Conservation (phyloP, 1,139 yeast species). For the Pichia sp. region DNA sequence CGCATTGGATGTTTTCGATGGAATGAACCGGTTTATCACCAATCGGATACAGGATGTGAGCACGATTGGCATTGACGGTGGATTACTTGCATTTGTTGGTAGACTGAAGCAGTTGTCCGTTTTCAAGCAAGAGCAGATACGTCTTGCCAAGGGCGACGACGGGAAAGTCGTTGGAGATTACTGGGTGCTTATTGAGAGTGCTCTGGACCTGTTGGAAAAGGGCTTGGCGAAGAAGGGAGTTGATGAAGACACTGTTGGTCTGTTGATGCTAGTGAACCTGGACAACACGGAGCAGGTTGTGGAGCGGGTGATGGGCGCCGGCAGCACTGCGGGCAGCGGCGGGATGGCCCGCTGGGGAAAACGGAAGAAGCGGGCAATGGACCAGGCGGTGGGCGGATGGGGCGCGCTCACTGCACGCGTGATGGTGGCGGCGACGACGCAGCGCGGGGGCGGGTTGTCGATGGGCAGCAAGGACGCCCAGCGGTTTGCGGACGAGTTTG, state of each 20-base stretch:
- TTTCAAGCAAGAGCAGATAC: neutral
- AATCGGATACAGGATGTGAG: neutral
- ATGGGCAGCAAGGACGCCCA: slow-evolving; percentile 30
- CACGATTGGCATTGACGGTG: neutral
- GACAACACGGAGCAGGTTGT: slow-evolving; percentile 70
- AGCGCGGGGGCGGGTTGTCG: slow-evolving; percentile 34
- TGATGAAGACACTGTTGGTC: slow-evolving; percentile 52
- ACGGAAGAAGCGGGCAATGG: slow-evolving; percentile 67
- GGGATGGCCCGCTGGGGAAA: slow-evolving; percentile 60
- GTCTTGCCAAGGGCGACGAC: neutral
- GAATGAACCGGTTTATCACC: neutral
- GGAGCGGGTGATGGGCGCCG: slow-evolving; percentile 65
- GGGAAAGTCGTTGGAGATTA: neutral
- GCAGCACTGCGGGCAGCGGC: slow-evolving; percentile 44
- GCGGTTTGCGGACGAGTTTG: neutral
- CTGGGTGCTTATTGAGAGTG: neutral
- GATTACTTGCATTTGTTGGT: neutral
- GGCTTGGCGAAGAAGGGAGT: neutral
- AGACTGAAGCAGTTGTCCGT: neutral
- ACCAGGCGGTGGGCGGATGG: slow-evolving; percentile 79
- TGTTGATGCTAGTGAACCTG: slow-evolving; percentile 63
- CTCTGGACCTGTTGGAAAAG: neutral
- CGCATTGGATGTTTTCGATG: neutral
- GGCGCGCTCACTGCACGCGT: slow-evolving; percentile 60
- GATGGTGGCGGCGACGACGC: slow-evolving; percentile 65